A percentile compares a stretch with the other conserved stretches of the same genome.
phyloP scores from a whole-genome alignment of 257 asterid genomes.

The Lantana camara region DNA sequence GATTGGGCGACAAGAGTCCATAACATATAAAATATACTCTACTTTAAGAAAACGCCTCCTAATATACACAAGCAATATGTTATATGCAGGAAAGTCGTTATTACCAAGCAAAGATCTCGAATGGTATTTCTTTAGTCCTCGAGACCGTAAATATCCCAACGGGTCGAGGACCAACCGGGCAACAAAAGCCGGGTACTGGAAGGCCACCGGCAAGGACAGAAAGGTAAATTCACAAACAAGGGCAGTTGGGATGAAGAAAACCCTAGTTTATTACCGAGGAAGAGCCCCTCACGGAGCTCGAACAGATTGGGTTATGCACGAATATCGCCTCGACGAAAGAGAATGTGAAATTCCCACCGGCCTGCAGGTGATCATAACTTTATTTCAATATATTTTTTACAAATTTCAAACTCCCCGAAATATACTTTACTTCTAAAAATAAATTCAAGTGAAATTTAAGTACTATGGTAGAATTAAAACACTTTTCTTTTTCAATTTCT shows the following conservation, averaged over 20 bases:
- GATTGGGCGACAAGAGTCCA: not conserved
- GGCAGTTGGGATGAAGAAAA: slow-evolving; percentile 95
- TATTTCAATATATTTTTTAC: not conserved
- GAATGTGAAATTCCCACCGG: slow-evolving; percentile 79
- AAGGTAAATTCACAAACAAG: slow-evolving; percentile 81
- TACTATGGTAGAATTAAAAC: no score
- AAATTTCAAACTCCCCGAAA: no score
- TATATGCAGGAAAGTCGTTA: slow-evolving; percentile 70
- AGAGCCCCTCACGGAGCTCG: slow-evolving; percentile 99
- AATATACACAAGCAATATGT: not conserved
- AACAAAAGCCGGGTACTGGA: slow-evolving; percentile 96
- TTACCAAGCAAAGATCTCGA: slow-evolving; percentile 98
- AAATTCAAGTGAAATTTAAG: no score
- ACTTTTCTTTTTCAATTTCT: no score
- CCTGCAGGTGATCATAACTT: slow-evolving; percentile 61
- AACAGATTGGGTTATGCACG: slow-evolving; percentile 99
- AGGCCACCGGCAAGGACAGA: slow-evolving; percentile 97
- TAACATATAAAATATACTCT: not conserved
- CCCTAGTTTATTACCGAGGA: slow-evolving; percentile 94
- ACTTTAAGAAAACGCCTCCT: not conserved
- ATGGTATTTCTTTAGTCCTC: slow-evolving; percentile 96
- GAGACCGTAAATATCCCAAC: slow-evolving; percentile 95
- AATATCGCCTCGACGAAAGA: slow-evolving; percentile 89
- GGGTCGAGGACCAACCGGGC: slow-evolving; percentile 98
- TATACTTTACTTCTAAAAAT: no score